Base-by-base conservation (phyloP, 2,329 filamentous ascomycete genomes). In the Elsinoe necatrix region DNA sequence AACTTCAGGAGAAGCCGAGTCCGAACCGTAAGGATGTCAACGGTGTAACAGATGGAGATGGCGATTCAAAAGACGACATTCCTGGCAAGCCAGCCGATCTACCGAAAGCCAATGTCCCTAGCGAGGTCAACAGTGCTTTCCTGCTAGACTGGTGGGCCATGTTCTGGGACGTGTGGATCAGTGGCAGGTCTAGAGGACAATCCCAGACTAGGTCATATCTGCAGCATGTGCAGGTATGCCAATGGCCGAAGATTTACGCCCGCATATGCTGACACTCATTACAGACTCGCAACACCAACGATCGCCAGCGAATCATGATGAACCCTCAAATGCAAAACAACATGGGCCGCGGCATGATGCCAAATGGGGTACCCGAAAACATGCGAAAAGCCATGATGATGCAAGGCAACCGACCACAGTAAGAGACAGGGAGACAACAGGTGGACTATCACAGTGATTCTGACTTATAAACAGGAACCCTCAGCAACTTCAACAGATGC, bases 111-210 rank as follows among this genome's bases (percentile, higher is more conserved):
- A 83, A 83, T 61, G 76, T 89, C 4, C 83, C 84, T 11, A 79
- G 77, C 68, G 80, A 80, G 50, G 77, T 77, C 56, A 86, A 86
- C 65, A 87, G 81, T 60, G 89, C 88, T 23, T 97, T 98, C 67
- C 77, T 98, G n/a, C 86, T 89, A 64, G 93, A 97, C 67, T 98
- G 93, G 93, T 98, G 95, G 76, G 89, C 85, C 67, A 80, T 96
- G 54, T 98, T 98, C 71, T 97, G 90, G 90, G 93, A 98, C 66
- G 89, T 97, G 64, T 95, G 87, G 72, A 84, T 84, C 67, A 89
- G 89, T 57, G 87, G 92, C 68, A 86, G 89, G 66, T 81, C 63
- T 48, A 68, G 70, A 60, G 60, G 56, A 47, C 54, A 52, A 18
- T 55, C 57, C 11, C 72, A 75, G 59, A 84, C 89, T 47, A 80